Conservation (phyloP, 768 basidiomycete species). For the Asterophora lycoperdoides region DNA sequence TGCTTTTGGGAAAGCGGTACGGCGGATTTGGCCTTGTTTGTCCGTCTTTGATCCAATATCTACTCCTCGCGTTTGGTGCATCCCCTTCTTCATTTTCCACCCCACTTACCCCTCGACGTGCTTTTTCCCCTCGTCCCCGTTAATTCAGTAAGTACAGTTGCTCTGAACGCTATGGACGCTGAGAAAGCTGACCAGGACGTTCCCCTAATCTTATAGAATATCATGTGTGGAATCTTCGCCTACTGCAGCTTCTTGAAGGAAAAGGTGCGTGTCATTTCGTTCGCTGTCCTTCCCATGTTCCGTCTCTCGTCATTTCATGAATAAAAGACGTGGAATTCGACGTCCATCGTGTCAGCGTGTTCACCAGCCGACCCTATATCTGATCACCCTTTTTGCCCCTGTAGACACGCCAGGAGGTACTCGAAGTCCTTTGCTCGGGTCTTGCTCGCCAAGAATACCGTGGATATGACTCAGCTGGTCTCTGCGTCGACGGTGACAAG, state of each 20-base stretch:
- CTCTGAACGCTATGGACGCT: neutral
- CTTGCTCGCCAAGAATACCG: slow-evolving; percentile 96
- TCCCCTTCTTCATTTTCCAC: slow-evolving; percentile 9
- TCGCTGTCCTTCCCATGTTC: neutral
- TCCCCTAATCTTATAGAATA: slow-evolving; percentile 10
- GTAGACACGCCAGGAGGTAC: slow-evolving; percentile 84
- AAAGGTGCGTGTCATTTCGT: slow-evolving; percentile 56
- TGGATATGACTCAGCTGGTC: slow-evolving; percentile 94
- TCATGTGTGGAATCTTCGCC: slow-evolving; percentile 94
- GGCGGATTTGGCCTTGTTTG: slow-evolving; percentile 30
- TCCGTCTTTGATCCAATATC: slow-evolving; percentile 20
- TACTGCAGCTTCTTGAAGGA: slow-evolving; percentile 95
- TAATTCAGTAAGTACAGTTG: slow-evolving; percentile 12
- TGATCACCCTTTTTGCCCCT: slow-evolving; percentile 15
- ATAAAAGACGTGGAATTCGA: neutral
- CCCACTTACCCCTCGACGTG: slow-evolving; percentile 19
- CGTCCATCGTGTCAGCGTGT: neutral
- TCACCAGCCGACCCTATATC: neutral
- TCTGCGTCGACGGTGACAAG: slow-evolving; percentile 90
- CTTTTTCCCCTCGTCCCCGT: slow-evolving; percentile 17
- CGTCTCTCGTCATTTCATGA: neutral
- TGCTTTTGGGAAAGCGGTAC: slow-evolving; percentile 16
- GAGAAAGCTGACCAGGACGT: neutral
- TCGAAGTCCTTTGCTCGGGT: slow-evolving; percentile 87
- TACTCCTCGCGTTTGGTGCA: slow-evolving; percentile 5